Percentiles rank a stretch among this genome's conserved stretches.
Conservation (phyloP, 768 basidiomycete genomes). For the Xerocomellus dryophilus region DNA sequence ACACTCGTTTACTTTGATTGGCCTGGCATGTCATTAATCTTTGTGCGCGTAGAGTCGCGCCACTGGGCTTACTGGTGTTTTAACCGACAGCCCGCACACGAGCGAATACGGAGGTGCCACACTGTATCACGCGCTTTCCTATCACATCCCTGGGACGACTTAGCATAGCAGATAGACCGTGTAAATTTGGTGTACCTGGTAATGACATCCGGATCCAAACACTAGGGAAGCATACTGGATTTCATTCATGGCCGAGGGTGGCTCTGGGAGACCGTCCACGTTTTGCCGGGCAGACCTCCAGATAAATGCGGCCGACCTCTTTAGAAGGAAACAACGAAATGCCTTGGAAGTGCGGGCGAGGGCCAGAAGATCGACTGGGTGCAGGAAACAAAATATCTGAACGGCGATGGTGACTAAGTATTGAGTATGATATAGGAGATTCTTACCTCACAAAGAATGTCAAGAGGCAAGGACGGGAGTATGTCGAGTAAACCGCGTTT, state of each 20-base stretch:
- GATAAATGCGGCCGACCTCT: slow-evolving; percentile 28
- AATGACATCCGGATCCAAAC: slow-evolving; percentile 47
- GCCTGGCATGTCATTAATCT: slow-evolving; percentile 8
- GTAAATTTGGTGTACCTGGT: slow-evolving; percentile 14
- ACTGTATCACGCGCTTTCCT: slow-evolving; percentile 26
- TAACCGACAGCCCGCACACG: slow-evolving; percentile 26
- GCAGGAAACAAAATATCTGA: slow-evolving; percentile 44
- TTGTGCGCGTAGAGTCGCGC: background rate
- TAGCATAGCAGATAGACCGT: background rate
- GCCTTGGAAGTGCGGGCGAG: slow-evolving; percentile 43
- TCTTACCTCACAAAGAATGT: slow-evolving; percentile 28
- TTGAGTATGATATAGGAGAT: background rate
- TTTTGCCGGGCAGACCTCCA: slow-evolving; percentile 35
- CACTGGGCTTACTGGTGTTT: slow-evolving; percentile 24
- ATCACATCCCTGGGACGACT: slow-evolving; percentile 23
- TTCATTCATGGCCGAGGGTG: slow-evolving; percentile 46
- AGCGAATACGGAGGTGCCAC: slow-evolving; percentile 35
- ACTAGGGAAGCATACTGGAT: slow-evolving; percentile 48
- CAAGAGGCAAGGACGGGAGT: slow-evolving; percentile 37
- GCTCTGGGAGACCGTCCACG: slow-evolving; percentile 41
- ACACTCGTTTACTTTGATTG: slow-evolving; percentile 15
- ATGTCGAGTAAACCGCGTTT: slow-evolving; percentile 20
- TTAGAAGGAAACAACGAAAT: slow-evolving; percentile 41
- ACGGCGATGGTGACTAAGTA: background rate
- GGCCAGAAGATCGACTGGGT: slow-evolving; percentile 44